Evolutionary conservation across 345 rosid species (phyloP), one percentile per base, ranked within the genome.

Genomic region (Theobroma cacao): DNA sequence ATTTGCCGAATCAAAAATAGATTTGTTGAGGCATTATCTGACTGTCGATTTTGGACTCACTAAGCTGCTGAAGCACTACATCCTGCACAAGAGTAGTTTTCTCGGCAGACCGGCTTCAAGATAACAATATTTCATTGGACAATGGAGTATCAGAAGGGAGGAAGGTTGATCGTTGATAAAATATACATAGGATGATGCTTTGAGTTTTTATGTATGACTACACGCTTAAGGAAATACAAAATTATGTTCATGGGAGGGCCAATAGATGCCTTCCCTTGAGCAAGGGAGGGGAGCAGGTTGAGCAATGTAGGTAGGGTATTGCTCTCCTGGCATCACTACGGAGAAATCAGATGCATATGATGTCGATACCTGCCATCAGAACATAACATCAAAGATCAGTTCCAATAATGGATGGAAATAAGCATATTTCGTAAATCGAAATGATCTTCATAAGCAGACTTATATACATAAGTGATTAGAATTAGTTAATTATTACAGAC

Each of bases 251-350:
- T 89, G 94, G 59, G 86, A 74, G 72, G 97, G 95, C 92, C 93
- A 90, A 65, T 55, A 73, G 41, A 87, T 81, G 78, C 88, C 86
- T 86, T 94, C 98, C 83, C 98, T 90, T 15, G 79, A 78, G 79
- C 98, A 92, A 61, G 98, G 93, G n/a, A 93, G 85, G n/a, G 98
- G 97, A 59, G 97, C 90, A n/a, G 92, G 94, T 75, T 88, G 91
- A 14, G 98, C 98, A 68, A 94, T 89, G 84, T 79, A 89, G 70
- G 96, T 92, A 15, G 99, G 97, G 45, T 84, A 48, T 22, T 85
- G 83, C 77, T 91, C 90, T 64, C 97, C 98, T 1, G 98, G 98
- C 97, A 94, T 94, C 86, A 90, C 74, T 40, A 93, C 98, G 40
- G 97, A 90, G 80, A 87, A 89, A 84, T 93, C 97, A 11, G 88